Evolutionary conservation across 768 basidiomycete genomes (phyloP).

Genomic region (Boletus rufocinnamomeus): DNA sequence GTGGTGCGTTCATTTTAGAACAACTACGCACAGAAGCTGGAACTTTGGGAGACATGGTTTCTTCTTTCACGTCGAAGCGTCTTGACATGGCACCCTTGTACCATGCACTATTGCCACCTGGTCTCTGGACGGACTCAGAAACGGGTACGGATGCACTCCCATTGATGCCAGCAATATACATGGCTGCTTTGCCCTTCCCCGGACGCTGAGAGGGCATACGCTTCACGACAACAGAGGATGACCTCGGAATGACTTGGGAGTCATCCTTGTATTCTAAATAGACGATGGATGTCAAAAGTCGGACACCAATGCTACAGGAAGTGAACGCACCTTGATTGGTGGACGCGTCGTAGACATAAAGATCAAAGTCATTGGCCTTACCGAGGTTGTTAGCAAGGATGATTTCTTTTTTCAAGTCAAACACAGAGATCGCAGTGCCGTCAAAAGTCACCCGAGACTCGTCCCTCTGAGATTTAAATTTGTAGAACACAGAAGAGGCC

Average conservation of each 20-base stretch:
- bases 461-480: constrained; percentile 92
- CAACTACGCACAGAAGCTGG: constrained; percentile 34
- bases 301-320: not conserved
- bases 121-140: constrained; percentile 48
- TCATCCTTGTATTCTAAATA: constrained; percentile 87
- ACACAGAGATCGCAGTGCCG: constrained; percentile 97
- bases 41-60: constrained; percentile 36
- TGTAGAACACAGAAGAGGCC: constrained; percentile 97
- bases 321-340: constrained; percentile 78
- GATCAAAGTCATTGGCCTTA: constrained; percentile 97
- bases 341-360: constrained; percentile 80
- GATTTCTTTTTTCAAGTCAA: constrained; percentile 98
- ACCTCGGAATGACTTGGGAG: constrained; percentile 86
- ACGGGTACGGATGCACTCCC: constrained; percentile 43
- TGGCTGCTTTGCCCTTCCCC: constrained; percentile 79
- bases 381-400: constrained; percentile 94
- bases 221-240: constrained; percentile 91
- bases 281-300: not conserved
- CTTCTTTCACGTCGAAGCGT: constrained; percentile 88
- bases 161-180: constrained; percentile 63
- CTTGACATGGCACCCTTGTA: constrained; percentile 80
- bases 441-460: constrained; percentile 97
- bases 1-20: constrained; percentile 27
- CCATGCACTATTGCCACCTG: constrained; percentile 50
- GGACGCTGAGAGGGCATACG: constrained; percentile 81